These are phyloP conservation scores for Xylaria sp. DNA, from an alignment of 2,329 filamentous ascomycete genomes.

Conservation along the genomic window DNA sequence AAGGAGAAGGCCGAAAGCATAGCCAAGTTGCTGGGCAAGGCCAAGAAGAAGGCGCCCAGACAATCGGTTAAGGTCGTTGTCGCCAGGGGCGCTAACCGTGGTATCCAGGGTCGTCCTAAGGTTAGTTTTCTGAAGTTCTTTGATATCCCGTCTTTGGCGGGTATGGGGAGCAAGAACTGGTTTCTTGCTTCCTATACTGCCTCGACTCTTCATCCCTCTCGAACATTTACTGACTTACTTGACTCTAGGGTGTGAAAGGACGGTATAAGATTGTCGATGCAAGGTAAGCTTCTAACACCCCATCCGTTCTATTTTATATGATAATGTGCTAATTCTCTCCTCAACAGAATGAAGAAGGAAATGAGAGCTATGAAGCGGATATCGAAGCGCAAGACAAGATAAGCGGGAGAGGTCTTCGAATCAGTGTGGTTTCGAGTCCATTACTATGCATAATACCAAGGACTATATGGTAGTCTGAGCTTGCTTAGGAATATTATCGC, in stretches of 20 bases:
- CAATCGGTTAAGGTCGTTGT: constrained; percentile 83
- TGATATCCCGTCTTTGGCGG: neutral
- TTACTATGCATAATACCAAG: neutral
- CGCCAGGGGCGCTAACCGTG: constrained; percentile 76
- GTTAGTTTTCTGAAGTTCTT: constrained; percentile 32
- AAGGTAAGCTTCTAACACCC: constrained; percentile 6
- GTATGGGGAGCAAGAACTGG: neutral
- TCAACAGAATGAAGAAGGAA: constrained; percentile 25
- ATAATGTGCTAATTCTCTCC: constrained; percentile 1
- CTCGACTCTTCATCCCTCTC: neutral
- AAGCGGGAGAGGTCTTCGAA: neutral
- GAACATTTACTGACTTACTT: neutral
- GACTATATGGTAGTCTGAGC: neutral
- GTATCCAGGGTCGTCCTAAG: constrained; percentile 77
- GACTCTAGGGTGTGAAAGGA: constrained; percentile 17
- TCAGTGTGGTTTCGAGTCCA: neutral
- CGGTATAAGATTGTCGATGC: constrained; percentile 23
- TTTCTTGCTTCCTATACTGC: neutral
- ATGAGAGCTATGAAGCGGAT: constrained; percentile 25
- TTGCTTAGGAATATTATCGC: neutral
- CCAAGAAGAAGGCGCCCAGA: constrained; percentile 74
- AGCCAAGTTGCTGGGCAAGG: constrained; percentile 71
- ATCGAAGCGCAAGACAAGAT: constrained; percentile 19
- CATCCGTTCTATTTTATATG: neutral
- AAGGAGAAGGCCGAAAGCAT: constrained; percentile 91